Conservation (phyloP, 805 yeast genomes). For the Metschnikowia picachoensis region DNA sequence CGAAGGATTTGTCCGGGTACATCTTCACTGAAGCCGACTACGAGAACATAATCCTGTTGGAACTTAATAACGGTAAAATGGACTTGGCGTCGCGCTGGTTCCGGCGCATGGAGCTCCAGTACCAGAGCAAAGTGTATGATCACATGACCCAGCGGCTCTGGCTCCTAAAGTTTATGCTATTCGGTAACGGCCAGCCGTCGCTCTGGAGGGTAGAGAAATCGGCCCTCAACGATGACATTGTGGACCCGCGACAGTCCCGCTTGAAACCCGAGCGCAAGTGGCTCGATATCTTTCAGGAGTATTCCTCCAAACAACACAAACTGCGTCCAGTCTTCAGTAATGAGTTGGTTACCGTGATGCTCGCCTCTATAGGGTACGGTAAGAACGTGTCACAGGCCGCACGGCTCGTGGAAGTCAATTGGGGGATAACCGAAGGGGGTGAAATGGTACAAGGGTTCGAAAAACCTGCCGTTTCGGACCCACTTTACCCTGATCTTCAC, state of each 20-base stretch:
- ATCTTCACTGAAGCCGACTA: slow-evolving; percentile 22
- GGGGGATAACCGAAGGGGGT: slow-evolving; percentile 32
- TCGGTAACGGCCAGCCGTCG: slow-evolving; percentile 30
- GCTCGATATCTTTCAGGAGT: slow-evolving; percentile 24
- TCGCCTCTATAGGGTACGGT: slow-evolving; percentile 33
- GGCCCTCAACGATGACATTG: slow-evolving; percentile 16
- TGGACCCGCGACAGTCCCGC: slow-evolving; percentile 20
- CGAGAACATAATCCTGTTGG: slow-evolving; percentile 37
- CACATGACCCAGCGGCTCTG: slow-evolving; percentile 33
- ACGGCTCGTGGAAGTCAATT: slow-evolving; percentile 25
- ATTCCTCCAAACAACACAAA: slow-evolving; percentile 11
- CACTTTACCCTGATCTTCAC: slow-evolving; percentile 22
- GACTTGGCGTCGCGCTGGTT: slow-evolving; percentile 42
- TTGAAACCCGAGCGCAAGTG: slow-evolving; percentile 20
- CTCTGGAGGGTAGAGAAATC: slow-evolving; percentile 28
- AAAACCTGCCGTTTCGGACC: slow-evolving; percentile 11
- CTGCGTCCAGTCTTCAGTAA: slow-evolving; percentile 14
- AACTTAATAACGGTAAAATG: slow-evolving; percentile 31
- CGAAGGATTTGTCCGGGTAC: not conserved
- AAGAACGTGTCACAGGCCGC: slow-evolving; percentile 20
- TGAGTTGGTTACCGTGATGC: slow-evolving; percentile 25
- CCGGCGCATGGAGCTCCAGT: slow-evolving; percentile 27
- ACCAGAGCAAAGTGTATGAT: slow-evolving; percentile 6
- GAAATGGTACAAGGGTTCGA: slow-evolving; percentile 8
- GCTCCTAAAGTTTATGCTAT: slow-evolving; percentile 31